Percentiles rank a stretch among this genome's conserved stretches.
Conservation (phyloP, 2,329 filamentous ascomycete genomes). For the Trichoderma harzianum region DNA sequence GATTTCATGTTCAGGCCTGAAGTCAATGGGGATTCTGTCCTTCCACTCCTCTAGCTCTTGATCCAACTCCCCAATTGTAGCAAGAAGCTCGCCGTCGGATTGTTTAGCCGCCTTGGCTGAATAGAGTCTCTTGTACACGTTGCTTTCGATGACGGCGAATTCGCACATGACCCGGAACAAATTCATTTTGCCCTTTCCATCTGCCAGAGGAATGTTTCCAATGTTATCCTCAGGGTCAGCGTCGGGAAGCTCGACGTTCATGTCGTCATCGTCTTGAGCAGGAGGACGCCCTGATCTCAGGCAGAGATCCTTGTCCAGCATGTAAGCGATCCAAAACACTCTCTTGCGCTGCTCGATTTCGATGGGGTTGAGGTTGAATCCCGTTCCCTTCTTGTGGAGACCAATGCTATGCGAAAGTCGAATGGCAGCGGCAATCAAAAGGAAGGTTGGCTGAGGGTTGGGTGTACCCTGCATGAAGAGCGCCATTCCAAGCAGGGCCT, state of each 20-base stretch:
- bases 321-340: conserved; percentile 65
- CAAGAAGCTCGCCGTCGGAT: conserved; percentile 86
- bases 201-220: conserved; percentile 85
- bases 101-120: conserved; percentile 89
- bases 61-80: conserved; percentile 93
- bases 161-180: conserved; percentile 91
- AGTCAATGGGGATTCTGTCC: conserved; percentile 89
- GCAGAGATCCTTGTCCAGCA: conserved; percentile 62
- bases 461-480: conserved; percentile 94
- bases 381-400: conserved; percentile 86
- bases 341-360: conserved; percentile 84
- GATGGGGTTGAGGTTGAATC: conserved; percentile 88
- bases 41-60: conserved; percentile 92
- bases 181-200: conserved; percentile 90
- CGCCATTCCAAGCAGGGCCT: conserved; percentile 89
- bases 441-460: conserved; percentile 91
- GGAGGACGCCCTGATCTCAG: conserved; percentile 58
- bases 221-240: conserved; percentile 89
- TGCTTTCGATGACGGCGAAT: conserved; percentile 87
- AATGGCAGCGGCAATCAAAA: conserved; percentile 86
- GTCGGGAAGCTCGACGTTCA: conserved; percentile 94
- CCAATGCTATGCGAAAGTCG: conserved; percentile 90
- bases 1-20: conserved; percentile 96
- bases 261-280: conserved; percentile 64
- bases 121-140: conserved; percentile 90